Evolutionary conservation across 2,329 filamentous ascomycete genomes (phyloP).

Genomic region (Curvularia verruculosa): DNA sequence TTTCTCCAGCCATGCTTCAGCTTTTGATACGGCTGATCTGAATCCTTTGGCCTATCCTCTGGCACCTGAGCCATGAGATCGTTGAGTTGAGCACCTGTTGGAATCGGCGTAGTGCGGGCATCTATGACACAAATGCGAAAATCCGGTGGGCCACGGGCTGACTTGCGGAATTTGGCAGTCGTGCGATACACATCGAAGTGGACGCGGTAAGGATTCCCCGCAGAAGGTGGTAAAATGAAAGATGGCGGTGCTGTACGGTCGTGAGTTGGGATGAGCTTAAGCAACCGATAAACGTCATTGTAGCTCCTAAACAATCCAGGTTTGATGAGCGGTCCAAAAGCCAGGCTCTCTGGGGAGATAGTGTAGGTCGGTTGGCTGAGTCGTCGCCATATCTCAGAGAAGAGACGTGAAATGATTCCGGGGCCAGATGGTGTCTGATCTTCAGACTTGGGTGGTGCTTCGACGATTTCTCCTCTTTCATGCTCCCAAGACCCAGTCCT

Average conservation of each 20-base stretch:
- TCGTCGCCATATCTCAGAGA: conserved; percentile 44
- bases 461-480: conserved; percentile 29
- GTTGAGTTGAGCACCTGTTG: conserved; percentile 73
- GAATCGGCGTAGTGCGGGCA: conserved; percentile 72
- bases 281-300: conserved; percentile 73
- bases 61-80: conserved; percentile 76
- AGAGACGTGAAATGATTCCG: conserved; percentile 44
- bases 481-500: conserved; percentile 65
- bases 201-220: conserved; percentile 68
- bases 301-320: conserved; percentile 63
- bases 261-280: conserved; percentile 75
- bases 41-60: conserved; percentile 65
- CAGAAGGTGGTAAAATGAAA: conserved; percentile 38
- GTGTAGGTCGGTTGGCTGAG: conserved; percentile 30
- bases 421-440: conserved; percentile 13
- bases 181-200: conserved; percentile 86
- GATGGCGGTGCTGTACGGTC: conserved; percentile 58
- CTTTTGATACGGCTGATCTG: conserved; percentile 69
- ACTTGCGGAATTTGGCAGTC: conserved; percentile 71
- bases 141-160: conserved; percentile 76
- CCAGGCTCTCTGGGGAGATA: conserved; percentile 28
- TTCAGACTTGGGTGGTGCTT: conserved; percentile 8
- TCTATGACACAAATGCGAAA: conserved; percentile 85
- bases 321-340: conserved; percentile 58
- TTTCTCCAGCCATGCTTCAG: conserved; percentile 85